phyloP scores from a whole-genome alignment of 331 rosid genomes.

The Saraca asoca region DNA sequence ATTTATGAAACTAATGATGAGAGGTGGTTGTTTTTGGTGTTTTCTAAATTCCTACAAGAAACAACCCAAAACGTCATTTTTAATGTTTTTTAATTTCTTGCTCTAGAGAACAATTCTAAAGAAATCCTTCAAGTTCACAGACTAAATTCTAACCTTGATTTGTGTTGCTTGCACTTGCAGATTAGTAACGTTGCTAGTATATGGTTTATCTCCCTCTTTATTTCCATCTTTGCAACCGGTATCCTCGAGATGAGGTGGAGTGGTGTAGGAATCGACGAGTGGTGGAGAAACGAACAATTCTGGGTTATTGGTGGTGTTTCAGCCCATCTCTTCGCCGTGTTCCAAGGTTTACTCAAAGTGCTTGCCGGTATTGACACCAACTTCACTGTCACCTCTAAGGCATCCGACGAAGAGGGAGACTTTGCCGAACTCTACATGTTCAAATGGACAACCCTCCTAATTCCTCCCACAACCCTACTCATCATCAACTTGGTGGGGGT shows the following conservation, averaged over 20 bases:
- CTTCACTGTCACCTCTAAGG: conserved; percentile 97
- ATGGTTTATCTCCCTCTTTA: conserved; percentile 94
- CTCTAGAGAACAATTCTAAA: too few relatives aligned
- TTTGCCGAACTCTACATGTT: conserved; percentile 87
- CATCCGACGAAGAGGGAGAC: conserved; percentile 93
- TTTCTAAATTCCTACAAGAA: too few relatives aligned
- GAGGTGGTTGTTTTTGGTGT: too few relatives aligned
- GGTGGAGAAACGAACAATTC: conserved; percentile 99
- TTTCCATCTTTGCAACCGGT: conserved; percentile 95
- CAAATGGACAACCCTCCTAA: conserved; percentile 99
- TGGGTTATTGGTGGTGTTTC: conserved; percentile 99
- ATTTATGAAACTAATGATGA: too few relatives aligned
- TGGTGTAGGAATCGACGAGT: conserved; percentile 96
- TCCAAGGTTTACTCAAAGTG: conserved; percentile 97
- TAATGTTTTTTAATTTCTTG: too few relatives aligned
- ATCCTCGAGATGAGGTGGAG: conserved; percentile 99
- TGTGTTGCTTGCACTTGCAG: conserved; percentile 49
- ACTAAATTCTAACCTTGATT: neutral
- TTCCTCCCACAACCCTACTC: conserved; percentile 97
- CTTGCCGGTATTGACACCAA: conserved; percentile 97
- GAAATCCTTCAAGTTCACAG: neutral
- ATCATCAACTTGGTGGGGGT: conserved; percentile 91
- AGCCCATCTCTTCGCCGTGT: conserved; percentile 88
- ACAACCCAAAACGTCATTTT: too few relatives aligned
- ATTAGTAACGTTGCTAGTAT: conserved; percentile 96